phyloP scores from a whole-genome alignment of 2,329 filamentous ascomycete genomes.

The Eutypa lata region DNA sequence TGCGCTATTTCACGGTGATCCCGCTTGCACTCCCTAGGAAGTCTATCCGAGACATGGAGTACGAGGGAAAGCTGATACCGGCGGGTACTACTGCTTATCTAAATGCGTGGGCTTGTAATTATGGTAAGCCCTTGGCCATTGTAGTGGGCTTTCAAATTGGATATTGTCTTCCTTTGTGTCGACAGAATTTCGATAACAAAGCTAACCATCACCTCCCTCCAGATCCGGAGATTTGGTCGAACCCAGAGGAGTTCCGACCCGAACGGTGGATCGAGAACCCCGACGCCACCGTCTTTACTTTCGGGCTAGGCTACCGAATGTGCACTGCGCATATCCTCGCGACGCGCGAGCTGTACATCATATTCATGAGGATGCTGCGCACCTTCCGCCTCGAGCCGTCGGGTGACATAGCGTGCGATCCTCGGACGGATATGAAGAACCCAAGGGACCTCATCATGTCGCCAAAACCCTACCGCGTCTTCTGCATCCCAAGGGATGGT shows the following conservation, averaged over 20 bases:
- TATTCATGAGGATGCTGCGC: conserved; percentile 24
- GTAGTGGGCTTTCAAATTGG: not conserved
- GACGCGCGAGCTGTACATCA: conserved; percentile 25
- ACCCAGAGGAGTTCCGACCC: conserved; percentile 21
- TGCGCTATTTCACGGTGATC: conserved; percentile 77
- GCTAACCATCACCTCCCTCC: not conserved
- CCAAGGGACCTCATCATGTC: conserved; percentile 25
- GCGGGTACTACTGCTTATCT: conserved; percentile 78
- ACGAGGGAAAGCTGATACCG: conserved; percentile 65
- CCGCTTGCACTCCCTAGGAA: conserved; percentile 73
- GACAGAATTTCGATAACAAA: not conserved
- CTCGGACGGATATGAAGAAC: conserved; percentile 23
- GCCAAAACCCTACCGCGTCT: conserved; percentile 19
- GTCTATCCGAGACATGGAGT: conserved; percentile 69
- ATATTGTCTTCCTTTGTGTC: no score
- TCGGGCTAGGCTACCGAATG: conserved; percentile 27
- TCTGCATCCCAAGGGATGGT: conserved; percentile 22
- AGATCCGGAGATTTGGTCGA: conserved; percentile 23
- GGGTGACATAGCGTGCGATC: conserved; percentile 15
- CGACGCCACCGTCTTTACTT: conserved; percentile 23
- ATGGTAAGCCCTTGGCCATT: conserved; percentile 16
- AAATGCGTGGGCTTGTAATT: conserved; percentile 35
- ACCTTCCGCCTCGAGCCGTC: conserved; percentile 23
- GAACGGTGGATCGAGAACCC: conserved; percentile 24
- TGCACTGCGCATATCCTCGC: conserved; percentile 25